Evolutionary conservation across 2,329 filamentous ascomycete genomes (phyloP), one percentile per base, ranked within the genome.

Genomic region (Alternaria sp.): DNA sequence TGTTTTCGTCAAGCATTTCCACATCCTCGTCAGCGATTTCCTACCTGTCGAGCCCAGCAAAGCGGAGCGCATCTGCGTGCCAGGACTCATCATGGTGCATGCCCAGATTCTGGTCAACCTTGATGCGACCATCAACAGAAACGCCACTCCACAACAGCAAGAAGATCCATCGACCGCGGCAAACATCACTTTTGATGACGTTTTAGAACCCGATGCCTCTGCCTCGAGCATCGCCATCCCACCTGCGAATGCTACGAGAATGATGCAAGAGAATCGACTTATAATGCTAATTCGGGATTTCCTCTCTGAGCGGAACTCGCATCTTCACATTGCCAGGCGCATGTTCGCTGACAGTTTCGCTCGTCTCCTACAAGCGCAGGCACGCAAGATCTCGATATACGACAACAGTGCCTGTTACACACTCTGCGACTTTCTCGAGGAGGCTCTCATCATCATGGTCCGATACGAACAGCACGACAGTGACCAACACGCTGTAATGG

Each of bases 341-440:
- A 86, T 93, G 1, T 96, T 96, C 78, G 91, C 91, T 4, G 87
- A 91, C 68, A 87, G 90, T 0, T 95, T 96, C 78, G 89, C 89
- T 72, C 83, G 85, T 25, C 82, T 96, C 26, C 84, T 96, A 75
- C 93, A 91, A 76, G 89, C 90, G 1, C 88, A 91, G 2, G 89
- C 93, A 2, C 88, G 90, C 68, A 89, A 88, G 68, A 94, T 91
- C 0, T 94, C 93, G 0, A 85, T 92, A 58, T 97, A 91, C 76
- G 90, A 96, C 77, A 92, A 93, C 74, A 89, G 89, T 66, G 91
- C 93, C 17, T 96, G 93, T 78, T 96, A 96, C 76, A 91, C 93
- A 10, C 84, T 97, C n/a, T 95, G 93, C 75, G 94, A 97, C 77
- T 93, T 97, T 68, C 83, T 97, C 25, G 93, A 97, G 75, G 93